Evolutionary conservation across 1,284 basidiomycete species (phyloP).

Genomic region (Uromyces viciae-fabae): DNA sequence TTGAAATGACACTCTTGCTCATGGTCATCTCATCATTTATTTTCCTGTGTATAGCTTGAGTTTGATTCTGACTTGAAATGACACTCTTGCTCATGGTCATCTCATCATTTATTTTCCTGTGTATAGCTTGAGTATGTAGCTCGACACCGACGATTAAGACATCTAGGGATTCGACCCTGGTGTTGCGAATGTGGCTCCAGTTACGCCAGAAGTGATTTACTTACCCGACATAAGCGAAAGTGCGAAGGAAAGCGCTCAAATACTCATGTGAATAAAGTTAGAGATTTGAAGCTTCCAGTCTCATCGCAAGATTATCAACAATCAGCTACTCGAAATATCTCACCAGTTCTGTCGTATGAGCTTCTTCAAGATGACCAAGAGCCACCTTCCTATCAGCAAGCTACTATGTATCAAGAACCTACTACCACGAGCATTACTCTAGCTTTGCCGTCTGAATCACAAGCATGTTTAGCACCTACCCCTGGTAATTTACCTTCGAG

Average conservation of each 20-base stretch:
- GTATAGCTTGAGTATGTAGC: constrained; percentile 34
- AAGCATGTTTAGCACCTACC: background rate
- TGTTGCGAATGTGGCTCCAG: constrained; percentile 19
- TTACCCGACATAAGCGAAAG: constrained; percentile 19
- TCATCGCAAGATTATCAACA: background rate
- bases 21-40: no score
- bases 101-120: no score
- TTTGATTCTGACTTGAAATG: background rate
- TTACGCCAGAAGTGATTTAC: constrained; percentile 32
- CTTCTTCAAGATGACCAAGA: background rate
- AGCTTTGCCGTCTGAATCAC: background rate
- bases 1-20: background rate
- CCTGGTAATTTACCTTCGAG: background rate
- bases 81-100: no score
- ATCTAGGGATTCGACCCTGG: constrained; percentile 33
- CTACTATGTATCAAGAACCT: background rate
- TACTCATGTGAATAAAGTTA: background rate
- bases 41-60: constrained; percentile 13
- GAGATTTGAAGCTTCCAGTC: background rate
- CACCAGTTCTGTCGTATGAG: background rate
- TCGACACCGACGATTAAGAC: constrained; percentile 27
- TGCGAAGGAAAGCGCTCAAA: background rate
- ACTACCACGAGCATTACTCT: background rate
- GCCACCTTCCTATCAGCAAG: constrained; percentile 20
- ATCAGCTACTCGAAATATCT: background rate